Base-by-base conservation (phyloP, 306 rosid genomes). In the Prunus fruticosa region DNA sequence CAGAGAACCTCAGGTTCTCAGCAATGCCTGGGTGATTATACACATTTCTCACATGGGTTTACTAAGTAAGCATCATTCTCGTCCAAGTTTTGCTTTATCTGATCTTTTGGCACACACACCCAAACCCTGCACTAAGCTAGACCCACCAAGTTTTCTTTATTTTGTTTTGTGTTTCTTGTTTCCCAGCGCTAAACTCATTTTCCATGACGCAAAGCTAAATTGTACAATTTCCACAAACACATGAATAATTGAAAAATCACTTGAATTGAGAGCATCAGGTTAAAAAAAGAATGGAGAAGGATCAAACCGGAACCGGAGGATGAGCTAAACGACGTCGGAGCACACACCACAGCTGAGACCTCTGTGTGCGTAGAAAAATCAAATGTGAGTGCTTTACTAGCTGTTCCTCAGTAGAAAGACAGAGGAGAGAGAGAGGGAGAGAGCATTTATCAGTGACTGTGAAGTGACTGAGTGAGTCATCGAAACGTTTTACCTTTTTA, bases 31-130 rank as follows among this genome's bases (percentile, higher is more conserved):
- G 11, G 11, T 20, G 16, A 66, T 63, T 74, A 18, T 58, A 57
- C 71, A 75, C 60, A 76, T 22, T 73, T 74, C 74, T 56, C 75
- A 64, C 38, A 50, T 32, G 67, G 79, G 75, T 64, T 73, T n/a
- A 20, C 22, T n/a, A 43, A n/a, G 3, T 43, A 74, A 75, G 41
- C 72, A 65, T 11, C 58, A 72, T 71, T 41, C 60, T 51, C 23
- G 12, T 16, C 64, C 49, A 65, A 61, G 11, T 71, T 63, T 51
- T 70, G 43, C 43, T 38, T 38, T 38, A 38, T 38, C 7, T 38
- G 9, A 38, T 38, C 43, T 38, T 38, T 7, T 38, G 9, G 43
- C 43, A 8, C 43, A 6, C 43, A 38, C 43, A 38, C 9, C 43
- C 43, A 38, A 38, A 38, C 0, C 9, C 43, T 38, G 43, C 43